Evolutionary conservation across 345 rosid genomes (phyloP), one percentile per base, ranked within the genome.

Genomic region (Melaleuca alternifolia): DNA sequence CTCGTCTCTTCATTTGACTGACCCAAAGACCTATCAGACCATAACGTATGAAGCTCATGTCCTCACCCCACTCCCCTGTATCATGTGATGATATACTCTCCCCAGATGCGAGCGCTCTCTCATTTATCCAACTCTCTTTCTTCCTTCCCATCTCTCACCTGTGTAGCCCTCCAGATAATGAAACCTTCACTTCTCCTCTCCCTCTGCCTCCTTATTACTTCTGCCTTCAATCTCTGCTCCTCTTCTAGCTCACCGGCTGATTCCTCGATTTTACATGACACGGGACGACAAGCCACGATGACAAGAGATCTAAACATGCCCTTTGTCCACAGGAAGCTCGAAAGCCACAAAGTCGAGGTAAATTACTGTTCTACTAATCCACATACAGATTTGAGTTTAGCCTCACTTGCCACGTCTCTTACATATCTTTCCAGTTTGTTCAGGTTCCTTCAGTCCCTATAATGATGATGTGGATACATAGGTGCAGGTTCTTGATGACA

Each of bases 401-500:
- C 79, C 37, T 37, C 79, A 9, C 26, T 37, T 1, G 48, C 26
- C 48, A 0, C 48, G 18, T 71, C 79, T 71, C 79, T 71, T 71
- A 18, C 79, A 10, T 71, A 71, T 71, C 79, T 71, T 5, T 0
- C 44, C 48, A 48, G 54, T 50, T 51, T 65, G 54, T 16, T 85
- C 37, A 6, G 51, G 51, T 65, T 75, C 82, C 50, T 51, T 85
- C 82, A 21, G 28, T n/a, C 53, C 33, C 41, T 20, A 28, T 85
- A 0, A 57, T 33, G 46, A 18, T 85, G 33, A 85, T 9, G 23
- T 18, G 48, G 15, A 26, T 56, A n/a, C 37, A 10, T 20, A 88
- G 86, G 79, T 87, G 88, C 90, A 91, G 92, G 92, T 86, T 48
- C 86, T 81, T n/a, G 89, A 85, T 50, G 89, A 84, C 52, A 88